A percentile compares a stretch with the other conserved stretches of the same genome.
phyloP scores from a whole-genome alignment of 1,139 yeast genomes.

The Pichia sp. region DNA sequence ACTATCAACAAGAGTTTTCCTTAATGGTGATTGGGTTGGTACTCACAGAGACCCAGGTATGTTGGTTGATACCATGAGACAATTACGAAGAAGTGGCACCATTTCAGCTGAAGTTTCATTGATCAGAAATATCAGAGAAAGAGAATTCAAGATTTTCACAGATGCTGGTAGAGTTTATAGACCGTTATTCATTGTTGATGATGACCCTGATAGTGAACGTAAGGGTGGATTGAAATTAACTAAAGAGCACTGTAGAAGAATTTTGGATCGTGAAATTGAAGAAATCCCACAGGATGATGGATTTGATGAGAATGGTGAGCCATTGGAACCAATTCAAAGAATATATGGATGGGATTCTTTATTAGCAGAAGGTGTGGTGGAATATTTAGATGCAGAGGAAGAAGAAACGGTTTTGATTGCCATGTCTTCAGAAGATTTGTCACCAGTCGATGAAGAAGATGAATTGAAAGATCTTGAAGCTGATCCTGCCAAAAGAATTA shows the following conservation, averaged over 20 bases:
- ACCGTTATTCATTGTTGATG: slow-evolving; percentile 87
- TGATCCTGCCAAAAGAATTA: slow-evolving; percentile 86
- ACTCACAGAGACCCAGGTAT: slow-evolving; percentile 94
- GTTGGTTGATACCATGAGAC: slow-evolving; percentile 85
- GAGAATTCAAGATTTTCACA: slow-evolving; percentile 90
- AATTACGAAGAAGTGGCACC: slow-evolving; percentile 92
- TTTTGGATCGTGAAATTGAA: slow-evolving; percentile 60
- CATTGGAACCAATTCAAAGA: slow-evolving; percentile 34
- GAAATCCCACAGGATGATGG: slow-evolving; percentile 42
- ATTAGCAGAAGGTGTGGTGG: slow-evolving; percentile 81
- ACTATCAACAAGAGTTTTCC: slow-evolving; percentile 90
- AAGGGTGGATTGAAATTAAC: slow-evolving; percentile 77
- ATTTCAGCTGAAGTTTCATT: slow-evolving; percentile 95
- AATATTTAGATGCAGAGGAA: slow-evolving; percentile 95
- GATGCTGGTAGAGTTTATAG: slow-evolving; percentile 98
- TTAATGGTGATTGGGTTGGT: slow-evolving; percentile 99
- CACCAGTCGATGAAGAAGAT: slow-evolving; percentile 53
- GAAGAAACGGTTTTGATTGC: slow-evolving; percentile 98
- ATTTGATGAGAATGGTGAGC: slow-evolving; percentile 51
- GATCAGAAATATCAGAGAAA: slow-evolving; percentile 93
- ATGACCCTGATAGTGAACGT: slow-evolving; percentile 66
- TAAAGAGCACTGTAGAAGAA: slow-evolving; percentile 74
- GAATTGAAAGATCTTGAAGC: slow-evolving; percentile 39
- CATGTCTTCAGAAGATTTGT: slow-evolving; percentile 96
- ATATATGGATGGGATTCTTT: slow-evolving; percentile 81